These are phyloP conservation scores for Erigeron philadelphicus DNA, from an alignment of 140 eudicot species.

Conservation along the genomic window DNA sequence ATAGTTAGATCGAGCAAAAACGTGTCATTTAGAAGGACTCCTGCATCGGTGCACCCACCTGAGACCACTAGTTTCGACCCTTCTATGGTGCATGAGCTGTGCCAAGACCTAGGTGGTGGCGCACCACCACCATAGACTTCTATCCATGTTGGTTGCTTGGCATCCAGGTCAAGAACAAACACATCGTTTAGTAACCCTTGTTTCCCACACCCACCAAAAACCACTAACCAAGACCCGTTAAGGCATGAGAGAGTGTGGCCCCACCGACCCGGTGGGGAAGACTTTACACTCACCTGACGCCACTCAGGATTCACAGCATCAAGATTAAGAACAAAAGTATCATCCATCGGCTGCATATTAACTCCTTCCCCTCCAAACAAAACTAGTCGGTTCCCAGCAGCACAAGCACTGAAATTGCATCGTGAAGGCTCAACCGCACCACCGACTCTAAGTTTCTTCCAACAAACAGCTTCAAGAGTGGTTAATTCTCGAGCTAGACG, in stretches of 20 bases:
- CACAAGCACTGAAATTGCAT: constrained; percentile 94
- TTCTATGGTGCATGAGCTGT: constrained; percentile 91
- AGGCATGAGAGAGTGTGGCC: constrained; percentile 93
- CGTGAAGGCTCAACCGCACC: constrained; percentile 96
- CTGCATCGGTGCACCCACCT: constrained; percentile 95
- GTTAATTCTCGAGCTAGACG: constrained; percentile 93
- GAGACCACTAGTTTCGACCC: constrained; percentile 91
- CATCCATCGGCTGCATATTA: constrained; percentile 99
- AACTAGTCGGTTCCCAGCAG: constrained; percentile 87
- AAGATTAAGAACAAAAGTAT: constrained; percentile 84
- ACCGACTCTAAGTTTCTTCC: constrained; percentile 83
- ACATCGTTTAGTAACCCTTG: constrained; percentile 91
- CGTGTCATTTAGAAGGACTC: constrained; percentile 80
- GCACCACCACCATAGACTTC: constrained; percentile 74
- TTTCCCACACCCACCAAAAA: constrained; percentile 91
- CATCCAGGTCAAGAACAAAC: constrained; percentile 81
- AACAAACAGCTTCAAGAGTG: constrained; percentile 88
- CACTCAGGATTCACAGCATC: constrained; percentile 74
- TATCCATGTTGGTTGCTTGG: constrained; percentile 93
- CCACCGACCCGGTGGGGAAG: constrained; percentile 98
- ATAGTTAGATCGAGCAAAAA: constrained; percentile 59
- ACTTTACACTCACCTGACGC: constrained; percentile 67
- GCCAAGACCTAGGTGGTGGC: constrained; percentile 93
- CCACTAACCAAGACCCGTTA: constrained; percentile 86
- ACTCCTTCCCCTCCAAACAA: constrained; percentile 96